Base-by-base conservation (phyloP, 441 rosid genomes). In the Brassica balearica region DNA sequence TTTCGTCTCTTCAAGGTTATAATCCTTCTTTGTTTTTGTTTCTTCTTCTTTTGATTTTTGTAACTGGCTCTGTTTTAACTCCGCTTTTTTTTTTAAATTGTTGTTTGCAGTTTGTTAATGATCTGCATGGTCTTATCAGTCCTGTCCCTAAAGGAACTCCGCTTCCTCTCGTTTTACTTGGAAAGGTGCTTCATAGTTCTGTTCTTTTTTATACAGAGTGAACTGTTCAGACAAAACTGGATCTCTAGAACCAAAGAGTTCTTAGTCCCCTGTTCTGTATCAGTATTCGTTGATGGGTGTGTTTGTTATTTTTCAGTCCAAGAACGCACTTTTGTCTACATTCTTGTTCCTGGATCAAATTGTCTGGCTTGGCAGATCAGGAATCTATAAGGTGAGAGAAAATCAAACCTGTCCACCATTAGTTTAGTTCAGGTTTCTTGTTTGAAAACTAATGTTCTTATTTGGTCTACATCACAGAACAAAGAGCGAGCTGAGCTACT, bases 321-420 rank as follows among this genome's bases (percentile, higher is more conserved):
- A 94, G 74, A 92, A 94, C 85, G 97, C 97, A 0, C 69, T 92
- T 34, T 70, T 91, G 75, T 90, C 98, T 9, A 88, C 96, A 41
- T 94, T 91, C 94, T 84, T 94, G 79, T 94, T 94, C 68, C 90
- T 94, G 12, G 97, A 94, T 88, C 98, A 94, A 92, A 63, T 92
- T 29, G 94, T 91, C 69, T 92, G 97, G 96, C 96, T 94, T 69
- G 86, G 93, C 58, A 89, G 97, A 85, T 69, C 90, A 67, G 98
- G 98, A 73, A 90, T 92, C 70, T 91, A 92, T 72, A 92, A 94
- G 98, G 97, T 92, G 68, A 23, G 77, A 22, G 1, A 8, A 17
- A 6, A 27, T 8, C 25, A 41, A 1, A 29, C 25, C 1, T 53
- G 1, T 78, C n/a, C n/a, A n/a, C n/a, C n/a, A n/a, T n/a, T 36